Percentiles rank a stretch among this genome's conserved stretches.
Evolutionary conservation across 2,329 filamentous ascomycete genomes (phyloP).

Genomic region (Paraphoma chrysanthemicola): DNA sequence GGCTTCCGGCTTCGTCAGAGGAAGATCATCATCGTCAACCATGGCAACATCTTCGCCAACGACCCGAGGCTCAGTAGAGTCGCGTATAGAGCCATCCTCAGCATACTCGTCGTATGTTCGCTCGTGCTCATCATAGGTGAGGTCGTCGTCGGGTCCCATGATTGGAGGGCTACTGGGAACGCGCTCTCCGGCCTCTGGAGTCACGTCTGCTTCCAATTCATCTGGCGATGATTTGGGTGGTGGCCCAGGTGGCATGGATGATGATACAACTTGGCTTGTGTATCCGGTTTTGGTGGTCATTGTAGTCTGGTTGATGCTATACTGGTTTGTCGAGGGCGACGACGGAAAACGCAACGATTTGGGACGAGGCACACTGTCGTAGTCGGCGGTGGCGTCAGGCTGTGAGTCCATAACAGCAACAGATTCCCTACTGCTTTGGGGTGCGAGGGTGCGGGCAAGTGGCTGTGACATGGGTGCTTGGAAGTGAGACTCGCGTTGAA

Average conservation of each 20-base stretch:
- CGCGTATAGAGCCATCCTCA: slow-evolving; percentile 20
- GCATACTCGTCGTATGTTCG: slow-evolving; percentile 20
- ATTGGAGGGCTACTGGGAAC: slow-evolving; percentile 49
- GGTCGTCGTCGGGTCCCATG: slow-evolving; percentile 24
- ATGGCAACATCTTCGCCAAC: slow-evolving; percentile 24
- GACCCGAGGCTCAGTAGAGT: slow-evolving; percentile 4
- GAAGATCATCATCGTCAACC: slow-evolving; percentile 30
- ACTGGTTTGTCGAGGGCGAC: slow-evolving; percentile 43
- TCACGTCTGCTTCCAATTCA: slow-evolving; percentile 9
- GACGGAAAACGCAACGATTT: slow-evolving; percentile 43
- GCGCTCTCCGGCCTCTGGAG: slow-evolving; percentile 31
- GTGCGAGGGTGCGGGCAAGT: slow-evolving; percentile 15
- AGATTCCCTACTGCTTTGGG: slow-evolving; percentile 41
- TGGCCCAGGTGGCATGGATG: slow-evolving; percentile 41
- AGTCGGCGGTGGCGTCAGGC: slow-evolving; percentile 37
- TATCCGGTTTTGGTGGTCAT: slow-evolving; percentile 36
- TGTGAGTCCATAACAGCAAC: slow-evolving; percentile 57
- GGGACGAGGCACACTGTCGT: slow-evolving; percentile 35
- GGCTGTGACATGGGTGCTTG: slow-evolving; percentile 25
- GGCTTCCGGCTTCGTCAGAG: slow-evolving; percentile 22
- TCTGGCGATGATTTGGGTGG: slow-evolving; percentile 28
- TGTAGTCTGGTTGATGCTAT: slow-evolving; percentile 47
- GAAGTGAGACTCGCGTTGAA: slow-evolving; percentile 25
- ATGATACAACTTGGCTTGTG: slow-evolving; percentile 39
- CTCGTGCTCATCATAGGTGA: slow-evolving; percentile 28